Percentiles rank a stretch among this genome's conserved stretches.
These are phyloP conservation scores for Marasmius fiardii DNA, from an alignment of 1,284 basidiomycete genomes.

Conservation along the genomic window DNA sequence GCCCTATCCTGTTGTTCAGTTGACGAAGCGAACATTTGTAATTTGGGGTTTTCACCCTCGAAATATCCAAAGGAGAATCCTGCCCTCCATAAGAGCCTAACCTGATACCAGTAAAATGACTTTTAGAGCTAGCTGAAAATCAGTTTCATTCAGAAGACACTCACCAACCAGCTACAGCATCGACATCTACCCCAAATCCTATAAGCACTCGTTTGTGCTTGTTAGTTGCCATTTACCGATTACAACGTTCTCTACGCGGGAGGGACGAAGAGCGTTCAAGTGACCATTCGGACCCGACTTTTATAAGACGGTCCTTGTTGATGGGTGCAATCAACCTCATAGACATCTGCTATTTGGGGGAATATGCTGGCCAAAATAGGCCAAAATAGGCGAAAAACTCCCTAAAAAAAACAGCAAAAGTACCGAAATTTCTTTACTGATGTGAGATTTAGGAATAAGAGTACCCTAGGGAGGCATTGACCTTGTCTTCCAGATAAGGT, in stretches of 20 bases:
- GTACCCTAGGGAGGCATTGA: no score
- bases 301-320: no score
- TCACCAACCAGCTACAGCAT: constrained; percentile 64
- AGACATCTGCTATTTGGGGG: no score
- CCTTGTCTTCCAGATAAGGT: no score
- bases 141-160: constrained; percentile 7
- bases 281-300: neutral
- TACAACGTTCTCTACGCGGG: no score
- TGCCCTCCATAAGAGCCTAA: constrained; percentile 70
- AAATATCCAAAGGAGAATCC: constrained; percentile 64
- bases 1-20: constrained; percentile 34
- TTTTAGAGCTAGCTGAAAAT: neutral
- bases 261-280: no score
- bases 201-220: constrained; percentile 39
- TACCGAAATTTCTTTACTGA: no score
- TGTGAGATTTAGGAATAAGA: no score
- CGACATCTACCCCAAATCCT: constrained; percentile 60
- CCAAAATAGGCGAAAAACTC: no score
- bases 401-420: no score
- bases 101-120: constrained; percentile 32
- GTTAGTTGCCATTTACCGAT: neutral
- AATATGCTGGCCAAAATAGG: no score
- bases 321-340: no score
- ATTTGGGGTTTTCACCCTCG: constrained; percentile 34
- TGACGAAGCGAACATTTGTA: neutral